Conservation (phyloP, 805 yeast species). For the Candida khao-thaluensis region DNA sequence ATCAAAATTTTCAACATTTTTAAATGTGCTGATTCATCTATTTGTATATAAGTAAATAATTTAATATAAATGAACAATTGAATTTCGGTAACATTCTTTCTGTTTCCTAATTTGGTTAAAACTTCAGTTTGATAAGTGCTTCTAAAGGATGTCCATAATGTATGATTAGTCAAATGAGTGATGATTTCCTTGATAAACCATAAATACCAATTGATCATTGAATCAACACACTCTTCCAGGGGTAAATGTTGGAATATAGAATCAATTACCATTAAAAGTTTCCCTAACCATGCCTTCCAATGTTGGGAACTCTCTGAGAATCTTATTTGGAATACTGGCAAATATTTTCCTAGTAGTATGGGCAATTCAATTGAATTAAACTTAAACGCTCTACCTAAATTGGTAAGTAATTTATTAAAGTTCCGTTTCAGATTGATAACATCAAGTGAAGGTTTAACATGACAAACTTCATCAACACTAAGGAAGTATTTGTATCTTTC, state of each 20-base stretch:
- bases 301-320: neutral
- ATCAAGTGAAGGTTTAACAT: neutral
- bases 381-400: neutral
- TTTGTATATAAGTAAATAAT: slow-evolving; percentile 2
- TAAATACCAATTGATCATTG: slow-evolving; percentile 7
- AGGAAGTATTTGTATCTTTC: slow-evolving; percentile 2
- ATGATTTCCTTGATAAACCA: neutral
- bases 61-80: slow-evolving; percentile 3
- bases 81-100: neutral
- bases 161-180: neutral
- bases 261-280: neutral
- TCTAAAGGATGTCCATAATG: neutral
- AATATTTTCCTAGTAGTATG: neutral
- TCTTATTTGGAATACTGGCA: neutral
- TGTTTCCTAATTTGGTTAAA: neutral
- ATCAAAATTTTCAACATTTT: slow-evolving; percentile 4
- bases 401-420: neutral
- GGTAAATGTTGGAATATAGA: neutral
- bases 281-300: neutral
- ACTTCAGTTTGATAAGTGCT: neutral
- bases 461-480: neutral
- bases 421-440: neutral
- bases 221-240: neutral
- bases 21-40: neutral
- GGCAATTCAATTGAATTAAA: neutral